Conservation (phyloP, 176 grass and related monocot genomes). For the Eleusine coracana region DNA sequence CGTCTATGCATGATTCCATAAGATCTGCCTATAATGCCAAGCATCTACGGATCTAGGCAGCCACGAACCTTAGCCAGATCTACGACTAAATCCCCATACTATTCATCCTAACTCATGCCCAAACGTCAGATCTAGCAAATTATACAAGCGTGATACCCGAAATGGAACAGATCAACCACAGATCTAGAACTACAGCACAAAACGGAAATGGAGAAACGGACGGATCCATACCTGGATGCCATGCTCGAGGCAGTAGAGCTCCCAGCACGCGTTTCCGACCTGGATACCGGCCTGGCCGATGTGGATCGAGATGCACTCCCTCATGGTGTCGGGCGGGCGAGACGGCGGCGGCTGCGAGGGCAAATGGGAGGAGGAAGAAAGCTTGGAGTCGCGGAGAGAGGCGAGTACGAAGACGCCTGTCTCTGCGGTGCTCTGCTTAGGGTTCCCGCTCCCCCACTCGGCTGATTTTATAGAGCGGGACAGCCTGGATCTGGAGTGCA, state of each 20-base stretch:
- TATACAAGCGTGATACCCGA: neutral
- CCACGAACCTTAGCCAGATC: neutral
- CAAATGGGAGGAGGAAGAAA: neutral
- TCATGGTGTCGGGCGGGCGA: constrained; percentile 50
- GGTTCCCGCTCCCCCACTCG: neutral
- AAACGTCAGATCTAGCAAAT: neutral
- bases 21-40: neutral
- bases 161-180: neutral
- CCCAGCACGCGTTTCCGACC: constrained; percentile 87
- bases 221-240: constrained; percentile 68
- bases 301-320: constrained; percentile 90
- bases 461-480: neutral
- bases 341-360: neutral
- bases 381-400: constrained; percentile 55
- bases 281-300: constrained; percentile 90
- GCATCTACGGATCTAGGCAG: neutral
- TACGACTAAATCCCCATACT: neutral
- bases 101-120: neutral
- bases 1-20: neutral
- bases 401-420: constrained; percentile 83
- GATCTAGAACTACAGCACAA: neutral
- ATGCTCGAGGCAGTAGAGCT: constrained; percentile 92
- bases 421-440: constrained; percentile 49
- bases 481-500: constrained; percentile 37
- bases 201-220: neutral